Base-by-base conservation (phyloP, 2,329 filamentous ascomycete species). In the Amphichorda felina region DNA sequence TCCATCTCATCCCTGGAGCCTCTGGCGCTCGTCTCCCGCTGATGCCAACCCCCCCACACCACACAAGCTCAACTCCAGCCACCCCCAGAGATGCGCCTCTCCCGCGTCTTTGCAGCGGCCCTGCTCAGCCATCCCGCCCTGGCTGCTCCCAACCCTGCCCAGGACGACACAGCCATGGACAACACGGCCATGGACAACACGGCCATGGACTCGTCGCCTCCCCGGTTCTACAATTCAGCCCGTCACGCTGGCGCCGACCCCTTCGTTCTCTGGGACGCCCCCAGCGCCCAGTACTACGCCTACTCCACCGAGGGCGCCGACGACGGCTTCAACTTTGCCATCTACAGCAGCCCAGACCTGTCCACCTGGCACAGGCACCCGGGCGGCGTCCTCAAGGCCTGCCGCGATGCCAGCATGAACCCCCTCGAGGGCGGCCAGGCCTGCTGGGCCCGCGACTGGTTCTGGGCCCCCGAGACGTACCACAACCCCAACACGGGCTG, bases 281-380 rank as follows among this genome's bases (percentile, higher is more conserved):
- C 38, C 8, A 53, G 42, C 15, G 41, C 44, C 4, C 47, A 40
- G n/a, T 57, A 55, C 36, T 57, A 52, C 33, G 53, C 53, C 7
- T 57, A 57, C 22, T 57, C 54, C 13, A 56, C 54, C 8, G 54
- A 56, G 32, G 54, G 54, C 8, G 52, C 54, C 8, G 54, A 57
- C 4, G 37, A 44, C 7, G 52, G 50, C 0, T 48, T 44, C 34
- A 42, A 51, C 30, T 57, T 57, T 31, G 54, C 54, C 26, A 49
- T 57, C 14, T 57, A 57, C 41, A 53, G 46, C 34, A 56, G 53
- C 33, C 54, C 54, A 0, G 54, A 57, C 34, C 51, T 57, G 4
- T 48, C 54, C 2, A 57, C 54, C 4, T 57, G 54, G 54, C 50
- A 50, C 30, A 52, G 42, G 33, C 42, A 56, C 10, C 45, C 51